Evolutionary conservation across 495 filamentous ascomycete genomes (phyloP), one percentile per base, ranked within the genome.

Genomic region (Physcia stellaris): DNA sequence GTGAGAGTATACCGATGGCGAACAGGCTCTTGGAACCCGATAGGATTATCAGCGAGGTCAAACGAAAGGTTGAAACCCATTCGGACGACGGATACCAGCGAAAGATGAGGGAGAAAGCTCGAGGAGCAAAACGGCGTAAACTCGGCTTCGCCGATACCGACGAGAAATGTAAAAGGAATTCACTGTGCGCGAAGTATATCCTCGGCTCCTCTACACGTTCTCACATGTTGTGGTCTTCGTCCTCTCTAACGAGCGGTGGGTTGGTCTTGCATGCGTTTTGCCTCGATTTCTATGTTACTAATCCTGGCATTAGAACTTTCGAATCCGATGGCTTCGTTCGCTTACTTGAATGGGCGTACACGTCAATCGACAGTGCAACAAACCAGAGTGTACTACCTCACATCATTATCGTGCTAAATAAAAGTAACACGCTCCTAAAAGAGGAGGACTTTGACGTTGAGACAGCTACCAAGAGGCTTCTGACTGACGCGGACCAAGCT

Each of bases 371-470:
- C 43, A 70, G 62, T 31, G 71, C 70, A 0, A 49, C 63, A 23
- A 73, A 74, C 32, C 72, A 77, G 40, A 64, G 67, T 0, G 59
- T 57, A 1, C 50, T 72, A 11, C 70, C 71, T 1, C 71, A 74
- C 41, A 61, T 59, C 10, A 59, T 77, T 17, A 69, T 77, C 20
- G 63, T 58, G 0, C 52, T 75, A 5, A 75, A 75, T 51, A 61
- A 63, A 1, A 60, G 59, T 0, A 63, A 71, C n/a, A 50, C 53
- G 23, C 49, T 49, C 13, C 55, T 71, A 4, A 58, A 71, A 24
- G 50, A 57, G n/a, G 50, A 48, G 11, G 47, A 63, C 33, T 74
- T 69, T 69, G 62, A 70, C 32, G 37, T 61, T n/a, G 34, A 56
- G 13, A 50, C 48, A n/a, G 57, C 68, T 7, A 75, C 70, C 0